Evolutionary conservation across 1,139 yeast species (phyloP), one percentile per base, ranked within the genome.

Genomic region (Magnusiomyces magnusii): DNA sequence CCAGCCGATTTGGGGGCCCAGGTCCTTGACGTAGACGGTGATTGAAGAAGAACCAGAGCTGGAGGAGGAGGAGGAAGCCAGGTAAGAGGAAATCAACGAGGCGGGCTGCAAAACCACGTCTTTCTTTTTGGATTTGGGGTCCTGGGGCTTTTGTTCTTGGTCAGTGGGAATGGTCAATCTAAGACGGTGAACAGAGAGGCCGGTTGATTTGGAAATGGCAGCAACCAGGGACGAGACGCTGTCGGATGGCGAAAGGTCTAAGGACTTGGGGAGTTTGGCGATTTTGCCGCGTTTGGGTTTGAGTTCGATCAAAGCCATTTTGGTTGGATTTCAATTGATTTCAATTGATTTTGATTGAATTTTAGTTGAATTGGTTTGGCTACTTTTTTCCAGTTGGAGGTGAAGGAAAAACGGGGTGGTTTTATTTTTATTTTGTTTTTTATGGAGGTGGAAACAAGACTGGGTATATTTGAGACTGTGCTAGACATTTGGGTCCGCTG

Each of bases 1-100:
- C 97, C 98, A 93, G 2, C 86, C 84, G 62, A 93, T 82, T 75
- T 93, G 99, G 1, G 95, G 95, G 24, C 98, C 99, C 64, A 93
- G 79, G 68, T 92, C 98, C 71, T 92, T 91, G 60, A 86, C 88
- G 63, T 74, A 81, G 78, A 75, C 55, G 71, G 64, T 57, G 69
- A 58, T 66, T 57, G 49, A 69, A 66, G n/a, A n/a, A n/a, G n/a
- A n/a, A n/a, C n/a, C n/a, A n/a, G n/a, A n/a, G n/a, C n/a, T n/a
- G n/a, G n/a, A n/a, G n/a, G n/a, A n/a, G n/a, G n/a, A n/a, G n/a
- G n/a, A n/a, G n/a, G n/a, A n/a, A n/a, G n/a, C n/a, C n/a, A 31
- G 36, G n/a, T 68, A 73, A 21, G 68, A 69, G 25, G 66, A 64
- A 23, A 78, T 65, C 1, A 73, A 66, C 41, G 71, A 69, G 39